A percentile compares a stretch with the other conserved stretches of the same genome.
These are phyloP conservation scores for Plasmodium fragile DNA, from an alignment of 169 alveolate genomes.

Conservation along the genomic window DNA sequence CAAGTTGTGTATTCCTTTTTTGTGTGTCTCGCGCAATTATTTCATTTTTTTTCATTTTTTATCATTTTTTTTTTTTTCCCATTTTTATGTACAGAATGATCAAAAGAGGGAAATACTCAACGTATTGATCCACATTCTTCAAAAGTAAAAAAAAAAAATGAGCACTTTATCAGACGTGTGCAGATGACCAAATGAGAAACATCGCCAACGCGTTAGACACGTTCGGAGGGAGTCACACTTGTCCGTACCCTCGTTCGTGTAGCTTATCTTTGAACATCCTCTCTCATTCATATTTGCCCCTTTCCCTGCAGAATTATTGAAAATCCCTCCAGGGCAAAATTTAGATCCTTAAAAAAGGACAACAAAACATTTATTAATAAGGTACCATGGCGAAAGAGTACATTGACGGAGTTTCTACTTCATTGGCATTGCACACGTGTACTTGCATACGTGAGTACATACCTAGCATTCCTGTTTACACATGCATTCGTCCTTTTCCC, in stretches of 20 bases:
- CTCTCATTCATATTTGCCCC: background rate
- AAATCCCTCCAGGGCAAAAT: conserved; percentile 69
- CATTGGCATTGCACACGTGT: background rate
- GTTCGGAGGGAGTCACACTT: background rate
- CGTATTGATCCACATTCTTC: conserved; percentile 55
- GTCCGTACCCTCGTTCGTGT: background rate
- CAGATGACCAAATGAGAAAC: background rate
- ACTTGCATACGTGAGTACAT: background rate
- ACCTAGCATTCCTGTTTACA: background rate
- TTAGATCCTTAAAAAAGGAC: conserved; percentile 67
- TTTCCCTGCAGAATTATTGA: conserved; percentile 42
- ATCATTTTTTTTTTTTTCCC: conserved; percentile 1
- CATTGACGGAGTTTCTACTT: background rate
- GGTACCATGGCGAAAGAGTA: conserved; percentile 10
- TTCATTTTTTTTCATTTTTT: background rate
- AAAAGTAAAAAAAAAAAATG: conserved; percentile 58
- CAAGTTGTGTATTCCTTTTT: background rate
- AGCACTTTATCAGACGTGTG: background rate
- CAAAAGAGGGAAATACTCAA: conserved; percentile 72
- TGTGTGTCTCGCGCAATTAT: background rate
- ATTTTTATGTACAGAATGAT: conserved; percentile 16
- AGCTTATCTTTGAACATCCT: background rate
- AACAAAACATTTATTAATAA: conserved; percentile 63
- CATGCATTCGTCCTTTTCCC: background rate
- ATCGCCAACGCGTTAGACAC: background rate